Base-by-base conservation (phyloP, 768 basidiomycete species). In the Cystofilobasidium ferigula region DNA sequence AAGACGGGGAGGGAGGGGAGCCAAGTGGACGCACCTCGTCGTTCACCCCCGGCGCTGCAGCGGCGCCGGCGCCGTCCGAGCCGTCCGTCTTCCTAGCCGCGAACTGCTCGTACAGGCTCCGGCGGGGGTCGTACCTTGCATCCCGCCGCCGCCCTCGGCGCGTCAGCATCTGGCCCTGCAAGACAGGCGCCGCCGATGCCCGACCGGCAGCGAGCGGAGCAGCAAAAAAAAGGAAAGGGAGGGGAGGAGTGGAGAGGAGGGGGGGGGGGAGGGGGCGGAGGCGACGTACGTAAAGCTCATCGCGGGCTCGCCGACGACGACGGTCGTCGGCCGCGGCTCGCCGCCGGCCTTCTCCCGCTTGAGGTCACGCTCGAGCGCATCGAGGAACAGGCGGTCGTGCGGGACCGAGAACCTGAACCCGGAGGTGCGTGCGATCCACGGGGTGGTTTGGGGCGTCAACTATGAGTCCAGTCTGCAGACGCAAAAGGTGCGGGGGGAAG, bases 371-470 rank as follows among this genome's bases (percentile, higher is more conserved):
- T 97, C 93, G 57, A 97, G 83, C 24, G 93, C 93, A 73, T 97
- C 93, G 61, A 97, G 84, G 81, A 95, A 97, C 63, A 97, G 86
- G 38, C 92, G 86, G 75, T 97, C 93, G 69, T 97, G 93, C 2
- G 93, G 93, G 8, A 97, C 93, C 8, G 91, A 93, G 78, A 90
- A 95, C 90, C 89, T 93, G 73, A 54, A 28, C 48, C 62, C 45
- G 47, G 64, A 30, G 34, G 18, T 36, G 22, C 36, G 22, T 18
- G 40, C n/a, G 35, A 42, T 42, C 28, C 26, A 45, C 24, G 30
- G 28, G 51, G 45, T 24, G 40, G 56, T 47, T 40, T 40, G 9
- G 16, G n/a, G n/a, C n/a, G n/a, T n/a, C n/a, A n/a, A n/a, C n/a
- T n/a, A n/a, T n/a, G n/a, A n/a, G n/a, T n/a, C n/a, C 8, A 40